Evolutionary conservation across 2,329 filamentous ascomycete genomes (phyloP).

Genomic region (Aureobasidium mangrovei): DNA sequence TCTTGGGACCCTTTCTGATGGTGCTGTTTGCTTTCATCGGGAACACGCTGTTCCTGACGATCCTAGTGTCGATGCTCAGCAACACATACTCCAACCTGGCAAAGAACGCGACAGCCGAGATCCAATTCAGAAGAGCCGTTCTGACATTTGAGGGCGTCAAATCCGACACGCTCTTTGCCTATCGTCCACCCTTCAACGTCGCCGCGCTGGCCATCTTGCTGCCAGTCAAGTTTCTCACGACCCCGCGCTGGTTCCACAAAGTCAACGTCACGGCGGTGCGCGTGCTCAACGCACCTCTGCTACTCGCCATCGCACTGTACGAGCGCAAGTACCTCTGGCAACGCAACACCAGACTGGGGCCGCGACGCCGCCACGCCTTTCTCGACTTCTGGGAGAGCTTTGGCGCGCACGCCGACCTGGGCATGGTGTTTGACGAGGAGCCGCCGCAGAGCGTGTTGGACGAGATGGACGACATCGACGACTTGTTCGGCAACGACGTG

Average conservation of each 20-base stretch:
- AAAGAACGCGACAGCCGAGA: constrained; percentile 68
- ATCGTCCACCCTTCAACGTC: constrained; percentile 76
- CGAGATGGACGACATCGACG: constrained; percentile 42
- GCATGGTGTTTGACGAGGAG: constrained; percentile 63
- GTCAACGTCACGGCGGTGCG: constrained; percentile 73
- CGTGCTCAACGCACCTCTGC: constrained; percentile 63
- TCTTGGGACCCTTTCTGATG: constrained; percentile 74
- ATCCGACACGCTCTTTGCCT: constrained; percentile 72
- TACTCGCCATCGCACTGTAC: constrained; percentile 60
- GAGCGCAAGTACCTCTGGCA: constrained; percentile 64
- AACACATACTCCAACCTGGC: constrained; percentile 77
- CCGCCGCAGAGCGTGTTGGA: constrained; percentile 50
- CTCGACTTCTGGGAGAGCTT: constrained; percentile 57
- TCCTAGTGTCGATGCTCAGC: constrained; percentile 76
- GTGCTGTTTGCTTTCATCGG: constrained; percentile 76
- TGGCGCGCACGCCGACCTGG: constrained; percentile 62
- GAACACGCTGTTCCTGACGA: constrained; percentile 82
- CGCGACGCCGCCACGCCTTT: constrained; percentile 33
- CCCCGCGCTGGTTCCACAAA: constrained; percentile 83
- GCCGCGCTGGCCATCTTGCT: constrained; percentile 64
- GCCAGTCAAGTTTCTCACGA: constrained; percentile 67
- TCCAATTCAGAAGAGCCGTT: constrained; percentile 72
- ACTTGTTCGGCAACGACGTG: constrained; percentile 36
- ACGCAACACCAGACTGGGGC: constrained; percentile 25
- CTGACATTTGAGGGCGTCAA: constrained; percentile 81